Evolutionary conservation across 192 early-diverging fungal genomes (phyloP), one percentile per base, ranked within the genome.

Genomic region (Gamsiella multidivaricata): DNA sequence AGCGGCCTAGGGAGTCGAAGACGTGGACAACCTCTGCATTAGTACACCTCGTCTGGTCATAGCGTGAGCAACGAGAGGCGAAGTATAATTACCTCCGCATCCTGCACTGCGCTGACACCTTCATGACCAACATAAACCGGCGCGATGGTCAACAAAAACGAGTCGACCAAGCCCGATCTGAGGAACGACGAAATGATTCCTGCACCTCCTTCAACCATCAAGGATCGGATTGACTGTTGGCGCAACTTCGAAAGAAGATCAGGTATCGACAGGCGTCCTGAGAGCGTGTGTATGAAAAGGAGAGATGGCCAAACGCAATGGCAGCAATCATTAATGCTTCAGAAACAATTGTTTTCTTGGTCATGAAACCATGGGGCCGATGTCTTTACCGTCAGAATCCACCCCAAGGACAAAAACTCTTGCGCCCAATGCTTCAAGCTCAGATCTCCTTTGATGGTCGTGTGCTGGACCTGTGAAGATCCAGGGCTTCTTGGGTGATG

Each of bases 181-280:
- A 95, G 54, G 62, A 91, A 91, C 7, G 86, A 75, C 7, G 87
- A 80, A 46, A 97, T 95, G 6, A 97, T 80, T 26, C 70, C 73
- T 0, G 93, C 89, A 23, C 95, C 95, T 34, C 95, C 95, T 86
- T 97, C 95, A 12, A 97, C 91, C 95, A 97, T 97, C 33, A 97
- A 54, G 4, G 74, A 57, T 10, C 59, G 37, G 22, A 94, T 86
- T 79, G 42, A 69, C 26, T 46, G 54, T 20, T 32, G 18, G 12
- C 46, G 25, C 22, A 82, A 45, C n/a, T 22, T 60, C 26, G 54
- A 36, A 17, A 82, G 54, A 10, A 82, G 25, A 22, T 66, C 34
- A 32, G 23, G 18, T n/a, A 79, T n/a, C 1, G 70, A 72, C 29
- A 74, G 46, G 23, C 65, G 28, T 18, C 70, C 82, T 83, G n/a